Evolutionary conservation across 192 early-diverging fungal species (phyloP).

Genomic region (Podila epicladia): DNA sequence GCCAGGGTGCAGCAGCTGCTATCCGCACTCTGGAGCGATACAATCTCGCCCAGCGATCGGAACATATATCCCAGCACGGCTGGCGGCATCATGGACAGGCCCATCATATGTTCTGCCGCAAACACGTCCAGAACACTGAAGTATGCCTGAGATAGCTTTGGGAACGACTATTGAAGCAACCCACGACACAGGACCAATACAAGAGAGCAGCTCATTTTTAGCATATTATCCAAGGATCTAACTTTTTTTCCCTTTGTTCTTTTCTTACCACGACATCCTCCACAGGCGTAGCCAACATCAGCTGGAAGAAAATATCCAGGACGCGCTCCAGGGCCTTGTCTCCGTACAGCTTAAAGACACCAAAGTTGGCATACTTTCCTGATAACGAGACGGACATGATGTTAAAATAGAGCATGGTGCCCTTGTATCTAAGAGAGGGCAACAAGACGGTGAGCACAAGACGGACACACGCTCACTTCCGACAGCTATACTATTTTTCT

Average conservation of each 20-base stretch:
- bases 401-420: constrained; percentile 77
- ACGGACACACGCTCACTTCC: not conserved
- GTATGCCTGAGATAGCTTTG: constrained; percentile 66
- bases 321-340: constrained; percentile 82
- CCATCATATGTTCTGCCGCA: constrained; percentile 69
- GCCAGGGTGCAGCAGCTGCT: constrained; percentile 61
- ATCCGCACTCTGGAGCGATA: constrained; percentile 51
- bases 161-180: constrained; percentile 56
- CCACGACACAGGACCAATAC: not conserved
- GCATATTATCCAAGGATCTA: too few species aligned
- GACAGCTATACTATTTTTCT: too few species aligned
- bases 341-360: constrained; percentile 87
- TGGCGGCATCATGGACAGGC: constrained; percentile 64
- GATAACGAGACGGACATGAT: constrained; percentile 77
- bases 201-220: not conserved
- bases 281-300: constrained; percentile 78
- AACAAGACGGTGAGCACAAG: not conserved
- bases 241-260: not conserved
- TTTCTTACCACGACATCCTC: constrained; percentile 74
- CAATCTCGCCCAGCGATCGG: constrained; percentile 72
- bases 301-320: constrained; percentile 68
- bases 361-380: constrained; percentile 91
- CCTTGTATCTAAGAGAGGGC: constrained; percentile 70
- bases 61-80: constrained; percentile 74
- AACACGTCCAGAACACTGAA: constrained; percentile 78